Conservation (phyloP, 2,329 filamentous ascomycete species). For the Alternaria consortialis region DNA sequence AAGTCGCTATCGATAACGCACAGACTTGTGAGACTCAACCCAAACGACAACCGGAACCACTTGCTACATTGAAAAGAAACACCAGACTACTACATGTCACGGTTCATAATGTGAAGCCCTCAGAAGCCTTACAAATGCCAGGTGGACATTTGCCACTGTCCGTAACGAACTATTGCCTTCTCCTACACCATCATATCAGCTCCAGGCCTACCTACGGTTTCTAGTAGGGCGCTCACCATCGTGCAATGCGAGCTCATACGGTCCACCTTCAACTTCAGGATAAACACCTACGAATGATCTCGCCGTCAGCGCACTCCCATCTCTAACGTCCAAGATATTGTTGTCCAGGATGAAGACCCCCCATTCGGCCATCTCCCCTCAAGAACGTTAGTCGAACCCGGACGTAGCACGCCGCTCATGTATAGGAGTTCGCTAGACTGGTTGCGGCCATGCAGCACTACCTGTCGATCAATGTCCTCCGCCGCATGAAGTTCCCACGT, state of each 20-base stretch:
- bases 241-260: slow-evolving; percentile 35
- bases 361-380: slow-evolving; percentile 42
- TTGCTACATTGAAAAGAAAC: neutral
- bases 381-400: slow-evolving; percentile 30
- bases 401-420: slow-evolving; percentile 36
- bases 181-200: neutral
- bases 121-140: neutral
- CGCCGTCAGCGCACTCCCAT: slow-evolving; percentile 36
- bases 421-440: slow-evolving; percentile 31
- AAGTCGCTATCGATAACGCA: slow-evolving; percentile 31
- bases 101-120: no score
- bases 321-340: slow-evolving; percentile 37
- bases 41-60: neutral
- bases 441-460: slow-evolving; percentile 36
- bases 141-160: neutral
- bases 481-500: slow-evolving; percentile 38
- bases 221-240: slow-evolving; percentile 34
- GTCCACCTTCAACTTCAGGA: slow-evolving; percentile 12
- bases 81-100: neutral
- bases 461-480: slow-evolving; percentile 41
- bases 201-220: neutral
- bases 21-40: neutral
- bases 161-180: neutral
- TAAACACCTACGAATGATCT: slow-evolving; percentile 38
- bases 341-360: slow-evolving; percentile 41